Base-by-base conservation (phyloP, 2,329 filamentous ascomycete species). In the Kalmusia sp. region DNA sequence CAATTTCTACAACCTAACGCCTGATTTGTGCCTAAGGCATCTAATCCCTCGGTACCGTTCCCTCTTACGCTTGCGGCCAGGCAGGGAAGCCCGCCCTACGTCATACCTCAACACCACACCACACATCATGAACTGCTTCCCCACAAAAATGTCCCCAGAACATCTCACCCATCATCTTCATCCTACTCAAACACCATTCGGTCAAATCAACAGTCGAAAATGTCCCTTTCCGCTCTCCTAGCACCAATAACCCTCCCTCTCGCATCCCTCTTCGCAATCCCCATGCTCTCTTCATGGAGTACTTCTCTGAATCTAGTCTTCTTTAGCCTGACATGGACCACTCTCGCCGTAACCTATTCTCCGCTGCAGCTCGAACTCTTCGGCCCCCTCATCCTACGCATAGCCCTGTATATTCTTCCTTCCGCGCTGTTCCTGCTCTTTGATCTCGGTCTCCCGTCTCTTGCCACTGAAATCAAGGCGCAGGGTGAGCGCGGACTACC, bases 311-410 rank as follows among this genome's bases (percentile, higher is more conserved):
- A 95, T 72, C 77, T 96, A 21, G 78, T 96, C 57, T 93, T 96
- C 79, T 95, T 96, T 75, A 93, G 92, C 73, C 84, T 96, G 78
- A 93, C 91, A 63, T 96, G 92, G 92, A 86, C 87, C 5, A 93
- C 91, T 0, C 82, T 97, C 27, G 86, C 96, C 33, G 79, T 93
- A 3, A 89, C 89, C 6, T 89, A 96, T 65, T 82, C 88, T 1
- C 87, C 90, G 0, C 79, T 95, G 14, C 84, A 85, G 53, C 85
- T 96, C 52, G 91, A 96, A 71, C 71, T 95, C 1, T 79, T 90
- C 47, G 90, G 87, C 50, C 87, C 88, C 0, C 71, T 91, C 4
- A 83, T 84, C 21, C 79, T 92, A 43, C 87, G 90, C 35, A 52
- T 87, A 8, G 60, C 90, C 4, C 86, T 93, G 65, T 96, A 87